These are phyloP conservation scores for Termitomyces sp. DNA, from an alignment of 768 basidiomycete genomes.

Conservation along the genomic window DNA sequence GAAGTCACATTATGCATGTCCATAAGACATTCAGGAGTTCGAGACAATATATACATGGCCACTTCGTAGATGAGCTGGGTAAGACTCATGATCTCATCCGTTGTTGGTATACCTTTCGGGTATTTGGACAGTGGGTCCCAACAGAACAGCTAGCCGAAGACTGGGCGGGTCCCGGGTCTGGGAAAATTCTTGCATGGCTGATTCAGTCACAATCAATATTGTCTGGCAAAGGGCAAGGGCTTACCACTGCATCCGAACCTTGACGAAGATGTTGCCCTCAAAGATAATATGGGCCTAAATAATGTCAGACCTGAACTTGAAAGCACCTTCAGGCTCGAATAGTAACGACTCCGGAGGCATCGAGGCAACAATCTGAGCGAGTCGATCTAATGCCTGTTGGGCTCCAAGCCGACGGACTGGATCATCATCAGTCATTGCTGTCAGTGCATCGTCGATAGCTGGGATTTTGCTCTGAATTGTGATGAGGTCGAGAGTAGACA, in stretches of 20 bases:
- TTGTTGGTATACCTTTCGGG: background rate
- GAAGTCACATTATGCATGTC: background rate
- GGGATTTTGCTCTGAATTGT: slow-evolving; percentile 1
- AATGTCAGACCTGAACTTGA: background rate
- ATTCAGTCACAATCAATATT: too few species aligned
- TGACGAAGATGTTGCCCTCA: background rate
- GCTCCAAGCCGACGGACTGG: background rate
- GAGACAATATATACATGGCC: background rate
- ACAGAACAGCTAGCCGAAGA: background rate
- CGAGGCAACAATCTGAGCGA: background rate
- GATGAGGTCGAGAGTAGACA: background rate
- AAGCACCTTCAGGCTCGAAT: background rate
- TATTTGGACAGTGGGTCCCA: too few species aligned
- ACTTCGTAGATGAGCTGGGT: too few species aligned
- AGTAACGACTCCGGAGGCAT: background rate
- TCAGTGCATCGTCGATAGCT: background rate
- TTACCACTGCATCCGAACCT: too few species aligned
- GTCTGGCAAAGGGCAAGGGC: too few species aligned
- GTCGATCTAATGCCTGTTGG: slow-evolving; percentile 1
- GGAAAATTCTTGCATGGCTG: background rate
- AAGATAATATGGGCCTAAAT: background rate
- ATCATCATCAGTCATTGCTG: background rate
- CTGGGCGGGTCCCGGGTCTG: background rate
- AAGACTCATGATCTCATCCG: background rate
- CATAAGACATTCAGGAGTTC: too few species aligned